A percentile compares a stretch with the other conserved stretches of the same genome.
Conservation (phyloP, 768 basidiomycete genomes). For the Grammothele lineata region DNA sequence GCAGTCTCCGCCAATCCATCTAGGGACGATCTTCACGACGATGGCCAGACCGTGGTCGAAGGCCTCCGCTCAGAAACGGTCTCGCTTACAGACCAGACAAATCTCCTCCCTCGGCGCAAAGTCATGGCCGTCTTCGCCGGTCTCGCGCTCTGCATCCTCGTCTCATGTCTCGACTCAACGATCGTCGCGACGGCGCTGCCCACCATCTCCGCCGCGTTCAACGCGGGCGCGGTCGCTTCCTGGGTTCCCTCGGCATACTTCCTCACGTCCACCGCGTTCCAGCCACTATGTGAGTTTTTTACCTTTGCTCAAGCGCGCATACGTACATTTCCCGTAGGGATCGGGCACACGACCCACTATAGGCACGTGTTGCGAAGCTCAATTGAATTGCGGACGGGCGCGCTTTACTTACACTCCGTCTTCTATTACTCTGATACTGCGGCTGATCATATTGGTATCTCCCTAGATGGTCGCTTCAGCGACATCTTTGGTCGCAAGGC, state of each 20-base stretch:
- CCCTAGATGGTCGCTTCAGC: slow-evolving; percentile 50
- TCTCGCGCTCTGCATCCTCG: slow-evolving; percentile 55
- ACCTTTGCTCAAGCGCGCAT: background rate
- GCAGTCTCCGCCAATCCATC: no score
- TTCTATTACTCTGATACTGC: no score
- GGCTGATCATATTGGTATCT: background rate
- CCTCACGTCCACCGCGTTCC: slow-evolving; percentile 61
- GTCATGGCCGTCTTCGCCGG: slow-evolving; percentile 60
- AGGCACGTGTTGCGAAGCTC: no score
- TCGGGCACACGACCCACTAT: slow-evolving; percentile 25
- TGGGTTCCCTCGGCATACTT: slow-evolving; percentile 77
- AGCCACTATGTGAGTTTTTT: slow-evolving; percentile 34
- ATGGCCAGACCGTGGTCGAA: slow-evolving; percentile 2
- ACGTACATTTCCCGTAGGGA: slow-evolving; percentile 24
- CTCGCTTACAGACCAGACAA: slow-evolving; percentile 67
- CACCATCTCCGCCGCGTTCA: slow-evolving; percentile 61
- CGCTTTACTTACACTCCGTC: no score
- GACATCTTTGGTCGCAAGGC: slow-evolving; percentile 67
- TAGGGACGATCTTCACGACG: background rate
- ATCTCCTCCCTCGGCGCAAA: slow-evolving; percentile 60
- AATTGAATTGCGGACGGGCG: no score
- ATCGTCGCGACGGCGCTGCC: slow-evolving; percentile 75
- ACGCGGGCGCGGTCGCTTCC: slow-evolving; percentile 56
- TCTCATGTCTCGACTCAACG: slow-evolving; percentile 65
- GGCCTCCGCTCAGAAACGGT: slow-evolving; percentile 7